Evolutionary conservation across 1,284 basidiomycete species (phyloP), one percentile per base, ranked within the genome.

Genomic region (Phellopilus nigrolimitatus): DNA sequence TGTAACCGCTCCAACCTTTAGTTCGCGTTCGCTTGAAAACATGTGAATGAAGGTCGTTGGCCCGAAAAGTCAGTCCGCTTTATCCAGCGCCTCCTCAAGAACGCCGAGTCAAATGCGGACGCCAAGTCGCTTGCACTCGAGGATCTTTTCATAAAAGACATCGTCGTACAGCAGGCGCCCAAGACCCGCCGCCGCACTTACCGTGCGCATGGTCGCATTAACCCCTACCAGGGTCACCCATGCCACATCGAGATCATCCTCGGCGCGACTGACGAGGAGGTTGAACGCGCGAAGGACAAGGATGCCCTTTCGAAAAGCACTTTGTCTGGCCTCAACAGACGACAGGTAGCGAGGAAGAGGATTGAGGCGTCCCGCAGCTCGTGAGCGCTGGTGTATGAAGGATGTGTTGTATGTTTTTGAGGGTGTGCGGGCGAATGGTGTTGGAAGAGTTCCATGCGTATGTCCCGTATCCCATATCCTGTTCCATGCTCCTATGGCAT

Each of bases 111-210:
- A 62, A 99, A 99, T 73, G 97, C 97, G 59, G 95, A 98, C 65
- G 93, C 92, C 64, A 99, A 99, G 81, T 93, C 88, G 71, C 78
- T 99, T 57, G 89, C 94, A 54, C 76, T 90, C 57, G 95, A 98
- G 66, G 92, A 95, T 59, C 85, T 99, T 54, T 64, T 75, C 68
- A 95, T 99, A 80, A 94, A 90, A 79, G 97, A 89, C 82, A 97
- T 99, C 62, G 90, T 92, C 61, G 94, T 99, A 57, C 90, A 99
- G 71, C 95, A 99, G 76, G 97, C 97, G 60, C 97, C 95, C 59
- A 99, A 99, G 92, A 99, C 97, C 70, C 93, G 93, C 72, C 92
- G 97, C 66, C 91, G 97, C 70, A 99, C 97, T 61, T 99, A 97
- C 86, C 94, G 97, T 74, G 97, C 97, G 49, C 92, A 95, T 73